phyloP scores from a whole-genome alignment of 495 filamentous ascomycete species.

The Penicillium ochrochloron region DNA sequence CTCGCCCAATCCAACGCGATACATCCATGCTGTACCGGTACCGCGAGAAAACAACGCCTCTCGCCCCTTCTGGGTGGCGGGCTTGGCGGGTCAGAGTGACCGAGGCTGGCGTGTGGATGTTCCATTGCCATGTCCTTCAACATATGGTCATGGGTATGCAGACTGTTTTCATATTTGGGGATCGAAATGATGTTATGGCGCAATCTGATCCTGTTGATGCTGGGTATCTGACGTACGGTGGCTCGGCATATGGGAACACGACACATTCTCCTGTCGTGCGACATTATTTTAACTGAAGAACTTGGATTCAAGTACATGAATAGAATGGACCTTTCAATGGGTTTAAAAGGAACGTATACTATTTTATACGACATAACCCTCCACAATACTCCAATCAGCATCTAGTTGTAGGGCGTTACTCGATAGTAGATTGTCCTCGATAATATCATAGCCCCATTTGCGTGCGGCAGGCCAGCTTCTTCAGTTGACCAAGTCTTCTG shows the following conservation, averaged over 20 bases:
- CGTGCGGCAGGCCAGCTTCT: too few species aligned
- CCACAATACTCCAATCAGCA: too few species aligned
- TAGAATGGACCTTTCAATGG: too few species aligned
- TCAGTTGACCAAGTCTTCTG: too few species aligned
- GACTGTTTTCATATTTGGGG: constrained; percentile 56
- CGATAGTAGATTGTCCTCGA: too few species aligned
- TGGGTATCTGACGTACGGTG: not conserved
- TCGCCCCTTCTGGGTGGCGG: not conserved
- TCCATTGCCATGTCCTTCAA: constrained; percentile 65
- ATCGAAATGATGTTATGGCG: constrained; percentile 23
- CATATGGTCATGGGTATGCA: constrained; percentile 63
- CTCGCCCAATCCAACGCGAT: not conserved
- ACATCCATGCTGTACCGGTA: not conserved
- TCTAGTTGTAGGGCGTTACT: too few species aligned
- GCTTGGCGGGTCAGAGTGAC: constrained; percentile 40
- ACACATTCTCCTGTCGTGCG: not conserved
- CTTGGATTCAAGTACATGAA: too few species aligned
- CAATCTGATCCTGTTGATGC: not conserved
- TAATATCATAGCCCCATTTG: too few species aligned
- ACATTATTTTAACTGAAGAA: not conserved
- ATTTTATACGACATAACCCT: too few species aligned
- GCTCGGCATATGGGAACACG: not conserved
- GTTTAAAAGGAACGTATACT: too few species aligned
- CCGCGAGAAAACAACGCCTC: not conserved
- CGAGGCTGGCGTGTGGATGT: constrained; percentile 63